phyloP scores from a whole-genome alignment of 2,329 filamentous ascomycete species.

The Alternaria longipes region DNA sequence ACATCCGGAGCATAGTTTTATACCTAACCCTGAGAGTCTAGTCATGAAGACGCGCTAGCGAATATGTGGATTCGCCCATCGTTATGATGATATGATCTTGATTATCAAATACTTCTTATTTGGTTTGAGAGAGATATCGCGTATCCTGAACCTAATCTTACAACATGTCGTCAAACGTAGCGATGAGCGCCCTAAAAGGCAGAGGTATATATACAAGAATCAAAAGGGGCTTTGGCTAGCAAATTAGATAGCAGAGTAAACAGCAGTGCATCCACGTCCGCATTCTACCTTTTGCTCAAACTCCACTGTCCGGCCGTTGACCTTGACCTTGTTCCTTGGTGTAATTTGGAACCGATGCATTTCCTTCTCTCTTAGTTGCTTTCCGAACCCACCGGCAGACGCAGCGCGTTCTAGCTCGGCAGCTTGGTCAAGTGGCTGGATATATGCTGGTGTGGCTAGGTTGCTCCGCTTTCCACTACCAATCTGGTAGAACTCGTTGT shows the following conservation, averaged over 20 bases:
- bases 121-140: slow-evolving; percentile 4
- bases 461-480: slow-evolving; percentile 92
- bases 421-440: slow-evolving; percentile 75
- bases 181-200: slow-evolving; percentile 9
- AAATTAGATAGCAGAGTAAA: slow-evolving; percentile 33
- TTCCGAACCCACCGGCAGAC: slow-evolving; percentile 22
- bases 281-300: slow-evolving; percentile 91
- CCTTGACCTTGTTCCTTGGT: slow-evolving; percentile 73
- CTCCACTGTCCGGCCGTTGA: slow-evolving; percentile 75
- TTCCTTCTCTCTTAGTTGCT: slow-evolving; percentile 68
- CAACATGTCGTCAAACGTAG: slow-evolving; percentile 8
- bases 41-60: neutral
- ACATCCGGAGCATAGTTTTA: neutral
- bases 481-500: slow-evolving; percentile 92
- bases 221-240: neutral
- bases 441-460: slow-evolving; percentile 76
- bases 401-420: slow-evolving; percentile 58
- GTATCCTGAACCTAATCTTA: slow-evolving; percentile 5
- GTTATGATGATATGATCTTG: neutral
- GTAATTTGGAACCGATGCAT: slow-evolving; percentile 83
- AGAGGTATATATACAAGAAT: slow-evolving; percentile 11
- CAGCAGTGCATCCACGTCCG: slow-evolving; percentile 79
- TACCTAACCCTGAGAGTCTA: neutral
- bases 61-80: neutral
- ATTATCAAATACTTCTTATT: slow-evolving; percentile 1